Conservation (phyloP, 257 asterid genomes). For the Salvia miltiorrhiza region DNA sequence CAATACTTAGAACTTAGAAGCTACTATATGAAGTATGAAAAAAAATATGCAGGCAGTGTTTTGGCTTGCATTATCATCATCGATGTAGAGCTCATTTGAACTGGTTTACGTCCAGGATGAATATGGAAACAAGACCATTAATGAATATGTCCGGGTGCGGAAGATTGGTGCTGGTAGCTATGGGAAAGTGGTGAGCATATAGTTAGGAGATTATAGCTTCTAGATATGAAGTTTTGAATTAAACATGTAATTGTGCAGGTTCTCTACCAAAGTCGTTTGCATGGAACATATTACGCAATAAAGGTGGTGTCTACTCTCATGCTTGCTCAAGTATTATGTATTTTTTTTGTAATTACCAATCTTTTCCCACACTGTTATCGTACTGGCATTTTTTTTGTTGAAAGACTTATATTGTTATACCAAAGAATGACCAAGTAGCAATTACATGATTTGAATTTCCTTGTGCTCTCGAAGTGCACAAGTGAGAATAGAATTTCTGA, state of each 20-base stretch:
- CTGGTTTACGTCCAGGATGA: conserved; percentile 54
- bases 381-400: neutral
- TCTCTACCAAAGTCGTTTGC: conserved; percentile 68
- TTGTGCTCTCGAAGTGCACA: conserved; percentile 4
- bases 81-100: neutral
- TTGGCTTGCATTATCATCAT: neutral
- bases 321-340: conserved; percentile 18
- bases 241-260: conserved; percentile 46
- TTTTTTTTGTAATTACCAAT: neutral
- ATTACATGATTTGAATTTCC: no score
- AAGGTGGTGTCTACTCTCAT: conserved; percentile 49
- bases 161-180: conserved; percentile 99
- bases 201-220: conserved; percentile 1
- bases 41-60: neutral
- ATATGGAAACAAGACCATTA: conserved; percentile 76
- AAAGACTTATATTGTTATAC: no score
- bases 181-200: conserved; percentile 90
- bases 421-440: no score
- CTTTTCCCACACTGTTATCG: neutral
- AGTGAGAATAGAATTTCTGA: neutral
- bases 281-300: conserved; percentile 80
- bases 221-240: conserved; percentile 16
- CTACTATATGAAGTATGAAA: neutral
- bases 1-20: neutral
- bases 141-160: conserved; percentile 71